phyloP scores from a whole-genome alignment of 306 rosid species.

The Malus sieversii region DNA sequence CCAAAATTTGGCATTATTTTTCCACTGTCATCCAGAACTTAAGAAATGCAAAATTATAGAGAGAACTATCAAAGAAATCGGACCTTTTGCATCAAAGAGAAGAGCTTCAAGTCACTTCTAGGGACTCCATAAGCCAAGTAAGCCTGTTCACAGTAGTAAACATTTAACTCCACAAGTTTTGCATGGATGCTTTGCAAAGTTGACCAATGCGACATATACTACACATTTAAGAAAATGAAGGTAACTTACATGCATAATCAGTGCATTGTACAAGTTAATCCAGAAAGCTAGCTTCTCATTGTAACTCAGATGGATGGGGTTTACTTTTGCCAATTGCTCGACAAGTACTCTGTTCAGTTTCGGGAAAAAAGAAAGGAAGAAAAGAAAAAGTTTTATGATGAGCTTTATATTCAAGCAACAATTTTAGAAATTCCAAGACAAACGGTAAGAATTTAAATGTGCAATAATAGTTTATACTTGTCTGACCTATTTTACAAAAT shows the following conservation, averaged over 20 bases:
- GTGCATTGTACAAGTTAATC: conserved; percentile 69
- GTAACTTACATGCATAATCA: conserved; percentile 65
- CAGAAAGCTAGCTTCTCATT: conserved; percentile 68
- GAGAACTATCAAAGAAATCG: background rate
- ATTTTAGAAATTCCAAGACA: background rate
- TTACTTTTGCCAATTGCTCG: conserved; percentile 68
- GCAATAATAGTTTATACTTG: background rate
- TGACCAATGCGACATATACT: background rate
- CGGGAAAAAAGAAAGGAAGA: background rate
- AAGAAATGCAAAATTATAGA: background rate
- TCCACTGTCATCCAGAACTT: background rate
- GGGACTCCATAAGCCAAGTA: conserved; percentile 83
- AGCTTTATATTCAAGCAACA: background rate
- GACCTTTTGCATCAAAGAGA: conserved; percentile 78
- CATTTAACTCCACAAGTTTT: background rate
- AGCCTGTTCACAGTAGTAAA: conserved; percentile 36
- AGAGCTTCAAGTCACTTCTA: conserved; percentile 63
- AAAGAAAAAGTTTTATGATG: background rate
- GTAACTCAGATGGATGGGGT: conserved; percentile 51
- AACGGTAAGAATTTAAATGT: background rate
- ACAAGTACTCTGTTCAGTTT: conserved; percentile 50
- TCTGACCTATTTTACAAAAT: background rate
- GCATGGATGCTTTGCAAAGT: background rate
- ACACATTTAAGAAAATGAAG: background rate
- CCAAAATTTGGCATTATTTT: background rate